These are phyloP conservation scores for Plasmodium cynomolgi DNA, from an alignment of 169 alveolate genomes.

Conservation along the genomic window DNA sequence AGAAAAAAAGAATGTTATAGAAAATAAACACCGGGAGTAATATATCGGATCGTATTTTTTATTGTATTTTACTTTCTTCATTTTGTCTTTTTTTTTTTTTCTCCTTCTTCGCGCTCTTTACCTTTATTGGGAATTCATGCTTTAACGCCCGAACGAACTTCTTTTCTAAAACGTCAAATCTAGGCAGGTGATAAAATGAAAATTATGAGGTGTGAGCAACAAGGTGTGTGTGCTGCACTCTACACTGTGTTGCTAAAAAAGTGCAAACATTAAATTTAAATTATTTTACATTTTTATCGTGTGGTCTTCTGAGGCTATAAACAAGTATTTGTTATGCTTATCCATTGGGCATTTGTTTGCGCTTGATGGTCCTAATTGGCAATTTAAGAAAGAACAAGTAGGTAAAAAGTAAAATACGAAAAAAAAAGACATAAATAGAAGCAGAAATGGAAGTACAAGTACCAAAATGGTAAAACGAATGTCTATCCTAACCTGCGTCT, in stretches of 20 bases:
- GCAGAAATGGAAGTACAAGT: not conserved
- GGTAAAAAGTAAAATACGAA: slow-evolving; percentile 12
- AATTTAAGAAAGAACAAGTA: slow-evolving; percentile 14
- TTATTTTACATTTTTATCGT: slow-evolving; percentile 67
- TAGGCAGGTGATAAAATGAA: slow-evolving; percentile 9
- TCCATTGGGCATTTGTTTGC: slow-evolving; percentile 76
- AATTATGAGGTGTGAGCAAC: not conserved
- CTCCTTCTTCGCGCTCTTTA: not conserved
- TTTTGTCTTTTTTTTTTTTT: slow-evolving; percentile 19
- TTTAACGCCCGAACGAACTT: slow-evolving; percentile 60
- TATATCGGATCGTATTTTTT: not conserved
- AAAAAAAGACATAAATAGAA: not conserved
- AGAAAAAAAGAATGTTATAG: not conserved
- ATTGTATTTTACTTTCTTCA: not conserved
- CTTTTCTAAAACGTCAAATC: slow-evolving; percentile 62
- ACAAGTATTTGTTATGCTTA: slow-evolving; percentile 58
- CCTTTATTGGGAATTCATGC: slow-evolving; percentile 73
- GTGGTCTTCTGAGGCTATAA: slow-evolving; percentile 73
- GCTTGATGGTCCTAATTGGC: slow-evolving; percentile 68
- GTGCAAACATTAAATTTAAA: slow-evolving; percentile 12
- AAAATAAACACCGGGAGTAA: slow-evolving; percentile 2
- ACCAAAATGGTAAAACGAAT: slow-evolving; percentile 9
- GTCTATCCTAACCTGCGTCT: slow-evolving; percentile 56
- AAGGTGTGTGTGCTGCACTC: not conserved
- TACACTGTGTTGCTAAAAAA: not conserved